Base-by-base conservation (phyloP, 1,284 basidiomycete genomes). In the Sphagnurus paluster region DNA sequence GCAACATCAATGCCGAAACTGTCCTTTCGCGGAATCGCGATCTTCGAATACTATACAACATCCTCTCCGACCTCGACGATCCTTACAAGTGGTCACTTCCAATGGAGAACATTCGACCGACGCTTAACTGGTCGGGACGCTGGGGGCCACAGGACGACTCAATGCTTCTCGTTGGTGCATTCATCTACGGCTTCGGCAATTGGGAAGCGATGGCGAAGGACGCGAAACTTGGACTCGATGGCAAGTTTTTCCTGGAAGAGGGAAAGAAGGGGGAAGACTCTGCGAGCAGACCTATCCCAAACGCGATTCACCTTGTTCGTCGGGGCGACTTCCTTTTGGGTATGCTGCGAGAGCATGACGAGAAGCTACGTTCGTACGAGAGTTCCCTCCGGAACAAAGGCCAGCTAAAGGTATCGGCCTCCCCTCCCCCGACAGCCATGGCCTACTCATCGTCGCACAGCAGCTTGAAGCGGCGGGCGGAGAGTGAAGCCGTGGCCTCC, bases 181-280 rank as follows among this genome's bases (percentile, higher is more conserved):
- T 82, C 77, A 66, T 88, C 39, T 90, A 99, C 59, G 97, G 97
- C 19, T 97, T 99, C 63, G 95, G 95, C 14, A 92, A 90, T 56
- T 99, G 97, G 97, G 97, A 99, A 63, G 77, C 82, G 35, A 98
- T 99, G 75, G 82, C 88, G 60, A 90, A 91, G 62, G 97, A 99
- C 65, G 68, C 82, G 2, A 80, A 83, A 45, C 82, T 99, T 2
- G 83, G 84, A 3, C 78, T 99, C 14, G 79, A 85, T 2, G 93
- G 89, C 66, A 97, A 96, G 65, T 96, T 99, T 72, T 99, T 98
- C 82, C 77, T 99, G 35, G 97, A 98, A 62, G 95, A 98, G 64
- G 90, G 87, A 59, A 96, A 96, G 68, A 96, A 96, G 68, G 84
- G 84, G 41, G 82, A 92, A 72, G 83, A 90, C 59, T 69, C 85